A percentile compares a stretch with the other conserved stretches of the same genome.
These are phyloP conservation scores for Fusarium sp. DNA, from an alignment of 2,329 filamentous ascomycete species.

Conservation along the genomic window DNA sequence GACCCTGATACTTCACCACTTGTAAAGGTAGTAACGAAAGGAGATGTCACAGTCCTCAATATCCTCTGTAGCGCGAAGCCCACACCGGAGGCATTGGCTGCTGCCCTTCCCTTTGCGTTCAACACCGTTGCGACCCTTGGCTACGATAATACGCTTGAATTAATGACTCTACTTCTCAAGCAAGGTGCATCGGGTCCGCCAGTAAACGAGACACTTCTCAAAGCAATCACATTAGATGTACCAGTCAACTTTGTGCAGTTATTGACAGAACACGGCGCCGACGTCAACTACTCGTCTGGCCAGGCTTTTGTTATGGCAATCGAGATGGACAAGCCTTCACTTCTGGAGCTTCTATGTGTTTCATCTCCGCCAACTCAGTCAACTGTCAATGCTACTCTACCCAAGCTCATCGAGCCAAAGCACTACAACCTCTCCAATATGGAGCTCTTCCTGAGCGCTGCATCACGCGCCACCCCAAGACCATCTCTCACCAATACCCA, in stretches of 20 bases:
- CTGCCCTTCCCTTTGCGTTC: conserved; percentile 1
- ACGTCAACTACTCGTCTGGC: background rate
- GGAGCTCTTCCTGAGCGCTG: background rate
- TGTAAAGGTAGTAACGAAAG: background rate
- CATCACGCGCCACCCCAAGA: background rate
- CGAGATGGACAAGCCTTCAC: background rate
- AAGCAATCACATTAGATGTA: background rate
- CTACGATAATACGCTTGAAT: background rate
- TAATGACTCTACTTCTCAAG: background rate
- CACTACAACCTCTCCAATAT: background rate
- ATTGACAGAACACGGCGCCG: background rate
- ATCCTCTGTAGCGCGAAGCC: background rate
- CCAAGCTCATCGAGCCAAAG: background rate
- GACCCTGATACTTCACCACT: background rate
- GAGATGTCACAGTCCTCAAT: background rate
- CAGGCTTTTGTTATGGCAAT: background rate
- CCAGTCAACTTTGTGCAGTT: background rate
- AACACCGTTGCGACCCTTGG: background rate
- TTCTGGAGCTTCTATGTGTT: background rate
- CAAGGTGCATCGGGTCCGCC: background rate
- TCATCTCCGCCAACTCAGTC: background rate
- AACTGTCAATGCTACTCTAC: background rate
- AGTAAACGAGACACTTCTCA: background rate
- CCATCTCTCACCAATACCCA: background rate
- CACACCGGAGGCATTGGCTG: background rate